phyloP scores from a whole-genome alignment of 1,139 yeast species.

The Saccharomyces hybrid region DNA sequence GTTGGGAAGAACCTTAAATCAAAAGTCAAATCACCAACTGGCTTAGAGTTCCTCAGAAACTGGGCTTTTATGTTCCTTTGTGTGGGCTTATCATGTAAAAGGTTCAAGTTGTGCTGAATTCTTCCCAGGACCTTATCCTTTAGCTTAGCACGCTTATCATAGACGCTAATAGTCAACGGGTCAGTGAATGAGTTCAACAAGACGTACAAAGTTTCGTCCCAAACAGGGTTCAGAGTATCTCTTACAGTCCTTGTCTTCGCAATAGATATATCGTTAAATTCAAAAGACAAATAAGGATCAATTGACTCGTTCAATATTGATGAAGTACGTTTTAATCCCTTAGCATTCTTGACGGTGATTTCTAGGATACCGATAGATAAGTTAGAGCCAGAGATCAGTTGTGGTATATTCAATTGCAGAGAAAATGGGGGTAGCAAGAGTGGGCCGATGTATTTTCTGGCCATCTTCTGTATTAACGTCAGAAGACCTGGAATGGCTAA shows the following conservation, averaged over 20 bases:
- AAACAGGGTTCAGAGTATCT: slow-evolving; percentile 62
- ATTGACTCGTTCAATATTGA: slow-evolving; percentile 63
- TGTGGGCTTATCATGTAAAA: slow-evolving; percentile 47
- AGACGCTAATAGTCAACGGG: slow-evolving; percentile 60
- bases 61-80: slow-evolving; percentile 47
- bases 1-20: slow-evolving; percentile 74
- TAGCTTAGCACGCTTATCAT: slow-evolving; percentile 68
- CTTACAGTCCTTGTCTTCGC: slow-evolving; percentile 59
- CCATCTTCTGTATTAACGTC: slow-evolving; percentile 74
- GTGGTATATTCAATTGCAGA: slow-evolving; percentile 85
- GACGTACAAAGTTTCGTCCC: slow-evolving; percentile 71
- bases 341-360: slow-evolving; percentile 57
- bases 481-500: slow-evolving; percentile 78
- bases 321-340: slow-evolving; percentile 57
- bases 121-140: slow-evolving; percentile 77
- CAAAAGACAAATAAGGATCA: slow-evolving; percentile 77
- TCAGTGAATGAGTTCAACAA: slow-evolving; percentile 71
- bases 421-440: slow-evolving; percentile 81
- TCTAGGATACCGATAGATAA: slow-evolving; percentile 83
- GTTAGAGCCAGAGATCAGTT: slow-evolving; percentile 77
- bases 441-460: slow-evolving; percentile 81
- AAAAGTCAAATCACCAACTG: slow-evolving; percentile 65
- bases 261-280: slow-evolving; percentile 47
- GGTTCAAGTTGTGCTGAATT: slow-evolving; percentile 63
- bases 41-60: slow-evolving; percentile 67